Conservation (phyloP, 1,139 yeast genomes). For the Lodderomyces jiufengensis region DNA sequence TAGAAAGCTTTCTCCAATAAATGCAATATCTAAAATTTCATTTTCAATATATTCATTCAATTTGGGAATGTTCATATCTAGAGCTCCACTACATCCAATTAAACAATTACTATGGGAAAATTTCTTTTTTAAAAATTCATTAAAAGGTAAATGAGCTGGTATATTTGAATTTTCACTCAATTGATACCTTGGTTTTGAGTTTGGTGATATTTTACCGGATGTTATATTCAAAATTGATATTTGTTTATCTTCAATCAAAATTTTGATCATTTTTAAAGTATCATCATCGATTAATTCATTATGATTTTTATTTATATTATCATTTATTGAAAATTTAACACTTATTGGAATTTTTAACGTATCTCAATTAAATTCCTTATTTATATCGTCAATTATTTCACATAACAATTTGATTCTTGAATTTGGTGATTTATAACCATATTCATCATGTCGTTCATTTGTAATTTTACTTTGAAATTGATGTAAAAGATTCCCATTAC, state of each 20-base stretch:
- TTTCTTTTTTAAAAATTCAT: constrained; percentile 39
- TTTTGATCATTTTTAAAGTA: constrained; percentile 35
- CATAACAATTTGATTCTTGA: constrained; percentile 58
- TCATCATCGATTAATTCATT: constrained; percentile 28
- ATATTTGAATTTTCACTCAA: constrained; percentile 8
- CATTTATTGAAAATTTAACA: constrained; percentile 42
- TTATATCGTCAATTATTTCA: constrained; percentile 52
- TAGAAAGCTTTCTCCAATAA: constrained; percentile 44
- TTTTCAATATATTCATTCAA: constrained; percentile 38
- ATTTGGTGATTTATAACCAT: constrained; percentile 52
- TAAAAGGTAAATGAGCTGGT: constrained; percentile 29
- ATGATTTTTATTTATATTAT: constrained; percentile 23
- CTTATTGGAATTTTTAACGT: constrained; percentile 34
- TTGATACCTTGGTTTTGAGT: constrained; percentile 12
- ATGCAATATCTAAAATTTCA: constrained; percentile 42
- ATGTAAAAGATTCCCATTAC: constrained; percentile 46
- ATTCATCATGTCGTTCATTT: constrained; percentile 46
- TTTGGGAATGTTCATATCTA: constrained; percentile 24
- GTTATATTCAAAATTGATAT: constrained; percentile 44
- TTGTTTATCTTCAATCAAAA: constrained; percentile 37
- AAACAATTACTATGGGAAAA: constrained; percentile 33
- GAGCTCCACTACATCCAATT: constrained; percentile 47
- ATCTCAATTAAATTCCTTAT: constrained; percentile 17
- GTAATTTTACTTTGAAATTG: constrained; percentile 33
- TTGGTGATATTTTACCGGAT: constrained; percentile 46